Conservation (phyloP, 805 yeast species). For the Wickerhamiella sergipiensis region DNA sequence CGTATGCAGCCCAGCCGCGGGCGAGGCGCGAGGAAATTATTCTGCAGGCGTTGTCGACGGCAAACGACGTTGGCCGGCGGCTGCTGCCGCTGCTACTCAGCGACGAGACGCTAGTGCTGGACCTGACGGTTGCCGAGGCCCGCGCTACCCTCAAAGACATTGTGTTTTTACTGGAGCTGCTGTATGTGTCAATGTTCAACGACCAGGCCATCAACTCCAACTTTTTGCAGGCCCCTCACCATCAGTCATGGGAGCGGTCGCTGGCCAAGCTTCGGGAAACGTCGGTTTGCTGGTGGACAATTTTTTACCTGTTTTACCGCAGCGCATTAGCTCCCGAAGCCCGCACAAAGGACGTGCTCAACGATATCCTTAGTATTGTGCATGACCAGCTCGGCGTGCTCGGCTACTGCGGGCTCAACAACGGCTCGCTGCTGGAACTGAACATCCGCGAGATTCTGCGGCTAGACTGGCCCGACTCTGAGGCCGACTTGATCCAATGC, state of each 20-base stretch:
- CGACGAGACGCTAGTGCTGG: constrained; percentile 10
- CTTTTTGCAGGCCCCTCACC: constrained; percentile 20
- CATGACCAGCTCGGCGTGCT: constrained; percentile 66
- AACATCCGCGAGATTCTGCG: constrained; percentile 41
- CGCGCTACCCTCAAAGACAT: constrained; percentile 10
- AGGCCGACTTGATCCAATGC: constrained; percentile 61
- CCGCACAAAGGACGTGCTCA: constrained; percentile 17
- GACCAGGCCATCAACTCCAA: constrained; percentile 25
- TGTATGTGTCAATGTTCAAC: constrained; percentile 24
- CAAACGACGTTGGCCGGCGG: constrained; percentile 34
- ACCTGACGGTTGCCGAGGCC: constrained; percentile 5
- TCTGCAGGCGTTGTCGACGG: constrained; percentile 38
- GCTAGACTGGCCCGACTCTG: constrained; percentile 34
- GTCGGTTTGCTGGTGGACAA: constrained; percentile 24
- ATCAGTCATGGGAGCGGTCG: constrained; percentile 22
- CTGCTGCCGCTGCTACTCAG: constrained; percentile 16
- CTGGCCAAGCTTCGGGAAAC: constrained; percentile 21
- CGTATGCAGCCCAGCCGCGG: constrained; percentile 17
- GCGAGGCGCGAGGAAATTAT: constrained; percentile 31
- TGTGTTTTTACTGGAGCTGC: constrained; percentile 21
- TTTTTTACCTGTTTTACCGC: constrained; percentile 28
- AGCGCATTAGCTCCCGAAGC: constrained; percentile 15
- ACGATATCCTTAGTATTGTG: constrained; percentile 40
- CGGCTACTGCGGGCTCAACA: constrained; percentile 51
- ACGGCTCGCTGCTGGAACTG: constrained; percentile 48